Evolutionary conservation across 345 rosid genomes (phyloP).

Genomic region (Rhizophora mangle): DNA sequence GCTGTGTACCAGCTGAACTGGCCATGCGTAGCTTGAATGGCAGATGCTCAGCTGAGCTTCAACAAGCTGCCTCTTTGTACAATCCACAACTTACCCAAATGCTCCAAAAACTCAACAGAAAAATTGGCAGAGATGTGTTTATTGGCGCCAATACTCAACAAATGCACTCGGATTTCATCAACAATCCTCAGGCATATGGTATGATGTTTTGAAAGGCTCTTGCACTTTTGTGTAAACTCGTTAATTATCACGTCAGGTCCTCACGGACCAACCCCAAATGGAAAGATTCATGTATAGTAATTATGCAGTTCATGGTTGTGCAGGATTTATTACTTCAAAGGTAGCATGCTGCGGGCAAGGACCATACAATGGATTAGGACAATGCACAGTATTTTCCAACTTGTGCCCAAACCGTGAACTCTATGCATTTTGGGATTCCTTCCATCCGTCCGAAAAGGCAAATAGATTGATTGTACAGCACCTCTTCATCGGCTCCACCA

Average conservation of each 20-base stretch:
- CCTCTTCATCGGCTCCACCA: conserved; percentile 3
- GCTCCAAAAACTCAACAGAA: conserved; percentile 22
- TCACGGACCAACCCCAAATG: too few relatives aligned
- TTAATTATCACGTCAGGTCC: too few relatives aligned
- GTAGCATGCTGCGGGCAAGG: conserved; percentile 29
- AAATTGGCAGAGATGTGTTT: conserved; percentile 29
- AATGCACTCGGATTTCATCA: conserved; percentile 38
- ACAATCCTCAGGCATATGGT: conserved; percentile 45
- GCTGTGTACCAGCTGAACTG: conserved; percentile 49
- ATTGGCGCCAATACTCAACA: conserved; percentile 37
- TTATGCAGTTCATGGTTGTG: neutral
- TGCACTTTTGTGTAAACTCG: too few relatives aligned
- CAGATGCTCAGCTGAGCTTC: conserved; percentile 38
- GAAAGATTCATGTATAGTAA: too few relatives aligned
- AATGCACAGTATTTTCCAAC: conserved; percentile 17
- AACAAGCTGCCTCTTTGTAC: conserved; percentile 35
- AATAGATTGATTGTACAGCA: conserved; percentile 10
- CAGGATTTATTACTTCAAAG: conserved; percentile 22
- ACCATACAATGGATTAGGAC: conserved; percentile 21
- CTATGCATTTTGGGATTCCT: conserved; percentile 26
- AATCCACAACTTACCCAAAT: conserved; percentile 42
- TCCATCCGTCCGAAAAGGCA: conserved; percentile 16
- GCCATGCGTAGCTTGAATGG: conserved; percentile 36
- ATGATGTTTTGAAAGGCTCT: neutral
- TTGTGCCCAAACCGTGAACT: conserved; percentile 16